A percentile compares a stretch with the other conserved stretches of the same genome.
phyloP scores from a whole-genome alignment of 2,329 filamentous ascomycete genomes.

The Ambrosiella beaveri region DNA sequence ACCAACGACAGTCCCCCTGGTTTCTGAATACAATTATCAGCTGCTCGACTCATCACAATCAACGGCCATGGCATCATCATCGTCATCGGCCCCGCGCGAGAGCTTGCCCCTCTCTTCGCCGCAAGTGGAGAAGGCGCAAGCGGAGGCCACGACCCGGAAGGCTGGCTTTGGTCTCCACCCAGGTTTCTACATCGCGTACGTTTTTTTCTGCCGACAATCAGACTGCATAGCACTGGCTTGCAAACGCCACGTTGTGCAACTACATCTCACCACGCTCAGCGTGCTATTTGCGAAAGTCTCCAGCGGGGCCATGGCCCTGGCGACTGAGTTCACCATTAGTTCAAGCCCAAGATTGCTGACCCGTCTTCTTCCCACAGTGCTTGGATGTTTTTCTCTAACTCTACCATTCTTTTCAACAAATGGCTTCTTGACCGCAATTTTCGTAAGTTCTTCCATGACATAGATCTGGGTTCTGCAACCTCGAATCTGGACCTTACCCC shows the following conservation, averaged over 20 bases:
- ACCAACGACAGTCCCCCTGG: not conserved
- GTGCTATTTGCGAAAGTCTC: not conserved
- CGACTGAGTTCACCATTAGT: too few species aligned
- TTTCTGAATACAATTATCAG: not conserved
- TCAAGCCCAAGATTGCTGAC: not conserved
- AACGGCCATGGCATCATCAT: slow-evolving; percentile 9
- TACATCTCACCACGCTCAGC: not conserved
- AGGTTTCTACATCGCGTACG: slow-evolving; percentile 21
- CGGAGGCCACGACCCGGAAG: slow-evolving; percentile 9
- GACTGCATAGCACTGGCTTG: too few species aligned
- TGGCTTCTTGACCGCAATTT: slow-evolving; percentile 57
- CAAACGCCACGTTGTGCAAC: not conserved
- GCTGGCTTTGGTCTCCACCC: slow-evolving; percentile 15
- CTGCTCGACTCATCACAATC: not conserved
- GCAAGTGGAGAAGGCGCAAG: slow-evolving; percentile 16
- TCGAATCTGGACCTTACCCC: not conserved
- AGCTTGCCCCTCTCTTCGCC: slow-evolving; percentile 12
- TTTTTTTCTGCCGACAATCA: not conserved
- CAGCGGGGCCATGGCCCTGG: too few species aligned
- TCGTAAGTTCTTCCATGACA: slow-evolving; percentile 22
- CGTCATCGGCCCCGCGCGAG: slow-evolving; percentile 12
- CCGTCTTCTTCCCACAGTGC: slow-evolving; percentile 23
- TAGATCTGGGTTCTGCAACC: not conserved
- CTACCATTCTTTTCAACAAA: slow-evolving; percentile 85
- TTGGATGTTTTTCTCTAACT: slow-evolving; percentile 75